Base-by-base conservation (phyloP, 176 grass and related monocot genomes). In the Areca catechu region DNA sequence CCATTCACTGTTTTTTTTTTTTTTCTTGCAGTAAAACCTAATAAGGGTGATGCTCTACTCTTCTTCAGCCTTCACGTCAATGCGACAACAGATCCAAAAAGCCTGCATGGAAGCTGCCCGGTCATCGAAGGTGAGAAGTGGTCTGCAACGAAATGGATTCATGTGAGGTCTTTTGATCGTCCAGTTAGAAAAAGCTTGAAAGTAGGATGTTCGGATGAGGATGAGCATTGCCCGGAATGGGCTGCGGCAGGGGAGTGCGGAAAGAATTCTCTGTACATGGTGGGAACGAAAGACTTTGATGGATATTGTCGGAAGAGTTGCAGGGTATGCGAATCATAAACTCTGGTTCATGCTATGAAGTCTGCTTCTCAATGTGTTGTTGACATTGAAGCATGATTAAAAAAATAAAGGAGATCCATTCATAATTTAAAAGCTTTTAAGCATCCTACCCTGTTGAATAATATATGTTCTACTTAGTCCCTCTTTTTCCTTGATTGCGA, bases 131-230 rank as follows among this genome's bases (percentile, higher is more conserved):
- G 88, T 20, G 76, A 80, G 24, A 92, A 86, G 49, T 83, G 79
- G 88, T 86, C 76, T 4, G 73, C 73, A 23, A 74, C 79, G 27
- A 92, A 78, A 66, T 86, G 88, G 76, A 80, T 92, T 29, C 76
- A 76, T 16, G 71, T 65, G 51, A 52, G 65, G 43, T 50, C 77
- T 29, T 89, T 69, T 24, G 74, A 76, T 22, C 16, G 5, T 12
- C 24, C 9, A 7, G 20, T 5, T 2, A 49, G n/a, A 4, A 3
- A 61, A 43, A 43, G 34, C 34, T 14, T 10, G 3, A 22, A 5
- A 6, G 6, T 3, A 14, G 25, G 17, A 60, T 60, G 57, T n/a
- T 19, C 14, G 16, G 57, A 60, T 60, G 24, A 34, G 57, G 29
- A 60, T 34, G 57, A 29, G 57, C 15, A 29, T 15, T 60, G 57